Conservation (phyloP, 2,329 filamentous ascomycete species). For the Alternaria gansuensis region DNA sequence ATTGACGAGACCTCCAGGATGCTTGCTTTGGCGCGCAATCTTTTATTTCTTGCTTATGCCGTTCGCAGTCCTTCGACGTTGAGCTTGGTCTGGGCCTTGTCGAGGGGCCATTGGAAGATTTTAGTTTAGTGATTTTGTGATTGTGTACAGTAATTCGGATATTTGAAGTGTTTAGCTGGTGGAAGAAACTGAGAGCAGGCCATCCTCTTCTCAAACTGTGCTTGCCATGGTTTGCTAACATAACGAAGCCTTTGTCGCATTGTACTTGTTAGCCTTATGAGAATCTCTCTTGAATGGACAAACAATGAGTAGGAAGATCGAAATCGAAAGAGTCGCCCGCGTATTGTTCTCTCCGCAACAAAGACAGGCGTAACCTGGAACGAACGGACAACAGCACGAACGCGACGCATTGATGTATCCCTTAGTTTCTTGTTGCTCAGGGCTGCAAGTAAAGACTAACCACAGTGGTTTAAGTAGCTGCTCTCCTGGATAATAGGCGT, state of each 20-base stretch:
- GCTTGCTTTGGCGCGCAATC: conserved; percentile 1
- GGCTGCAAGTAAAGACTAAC: not conserved
- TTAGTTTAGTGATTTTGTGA: not conserved
- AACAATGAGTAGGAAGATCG: too few relatives aligned
- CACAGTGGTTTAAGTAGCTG: not conserved
- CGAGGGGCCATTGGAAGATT: not conserved
- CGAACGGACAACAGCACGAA: not conserved
- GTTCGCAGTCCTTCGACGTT: not conserved
- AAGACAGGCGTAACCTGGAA: too few relatives aligned
- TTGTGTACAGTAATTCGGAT: too few relatives aligned
- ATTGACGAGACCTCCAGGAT: conserved; percentile 12
- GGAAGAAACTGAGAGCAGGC: too few relatives aligned
- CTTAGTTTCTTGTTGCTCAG: not conserved
- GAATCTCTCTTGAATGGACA: too few relatives aligned
- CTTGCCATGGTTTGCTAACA: too few relatives aligned
- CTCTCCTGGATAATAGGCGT: not conserved
- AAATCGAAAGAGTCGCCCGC: too few relatives aligned
- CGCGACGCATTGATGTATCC: not conserved
- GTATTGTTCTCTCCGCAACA: too few relatives aligned
- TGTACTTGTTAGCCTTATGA: too few relatives aligned
- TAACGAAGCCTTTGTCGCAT: too few relatives aligned
- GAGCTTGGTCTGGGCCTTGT: not conserved
- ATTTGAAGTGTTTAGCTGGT: too few relatives aligned
- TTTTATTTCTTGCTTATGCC: conserved; percentile 2
- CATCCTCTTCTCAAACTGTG: too few relatives aligned